phyloP scores from a whole-genome alignment of 1,139 yeast genomes.

The Scheffersomyces titani region DNA sequence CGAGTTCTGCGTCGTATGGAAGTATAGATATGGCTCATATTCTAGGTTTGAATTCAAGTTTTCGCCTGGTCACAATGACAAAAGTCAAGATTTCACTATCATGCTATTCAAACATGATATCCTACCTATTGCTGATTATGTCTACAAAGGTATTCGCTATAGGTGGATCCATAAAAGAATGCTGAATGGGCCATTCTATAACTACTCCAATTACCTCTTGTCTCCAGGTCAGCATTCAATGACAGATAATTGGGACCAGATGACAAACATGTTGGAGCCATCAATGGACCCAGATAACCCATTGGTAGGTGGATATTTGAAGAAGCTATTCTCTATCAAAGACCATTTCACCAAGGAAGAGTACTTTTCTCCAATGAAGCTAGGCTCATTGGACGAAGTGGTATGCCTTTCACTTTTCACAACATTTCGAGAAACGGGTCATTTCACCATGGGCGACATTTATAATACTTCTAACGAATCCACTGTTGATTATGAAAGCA shows the following conservation, averaged over 20 bases:
- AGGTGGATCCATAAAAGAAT: conserved; percentile 8
- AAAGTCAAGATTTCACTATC: conserved; percentile 4
- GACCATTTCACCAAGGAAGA: background rate
- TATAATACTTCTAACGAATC: background rate
- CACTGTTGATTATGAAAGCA: conserved; percentile 2
- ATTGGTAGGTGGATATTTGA: background rate
- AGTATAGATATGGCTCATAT: conserved; percentile 3
- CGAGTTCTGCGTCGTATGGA: conserved; percentile 4
- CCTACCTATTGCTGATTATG: conserved; percentile 8
- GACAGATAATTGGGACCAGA: conserved; percentile 8
- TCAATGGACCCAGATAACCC: background rate
- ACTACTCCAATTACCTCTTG: conserved; percentile 6
- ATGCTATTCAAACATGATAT: conserved; percentile 7
- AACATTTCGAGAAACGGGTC: background rate
- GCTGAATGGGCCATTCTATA: too few species aligned
- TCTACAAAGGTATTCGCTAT: conserved; percentile 6
- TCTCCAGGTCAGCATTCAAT: conserved; percentile 7
- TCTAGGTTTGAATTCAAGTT: conserved; percentile 4
- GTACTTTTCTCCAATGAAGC: conserved; percentile 1
- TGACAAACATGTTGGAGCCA: conserved; percentile 1
- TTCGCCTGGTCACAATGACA: conserved; percentile 1
- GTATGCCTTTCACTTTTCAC: background rate
- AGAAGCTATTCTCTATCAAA: background rate
- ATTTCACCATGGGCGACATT: background rate
- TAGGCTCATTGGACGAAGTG: background rate